These are phyloP conservation scores for Helichrysum umbraculigerum DNA, from an alignment of 129 eudicot species.

Conservation along the genomic window DNA sequence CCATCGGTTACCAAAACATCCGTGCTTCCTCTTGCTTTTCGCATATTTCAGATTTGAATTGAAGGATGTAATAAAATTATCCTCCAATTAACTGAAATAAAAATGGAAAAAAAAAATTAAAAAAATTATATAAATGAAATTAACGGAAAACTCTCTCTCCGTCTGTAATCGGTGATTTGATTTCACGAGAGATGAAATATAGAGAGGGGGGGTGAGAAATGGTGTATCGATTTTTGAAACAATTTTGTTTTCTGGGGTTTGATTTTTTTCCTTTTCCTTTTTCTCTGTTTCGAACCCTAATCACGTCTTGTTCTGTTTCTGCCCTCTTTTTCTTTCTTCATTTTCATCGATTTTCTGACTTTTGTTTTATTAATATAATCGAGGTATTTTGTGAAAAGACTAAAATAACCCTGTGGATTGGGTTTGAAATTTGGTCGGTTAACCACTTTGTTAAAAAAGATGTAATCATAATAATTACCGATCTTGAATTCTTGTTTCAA, in stretches of 20 bases:
- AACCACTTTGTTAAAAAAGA: too few relatives aligned
- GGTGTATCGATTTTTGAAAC: constrained; percentile 10
- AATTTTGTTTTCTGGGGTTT: constrained; percentile 20
- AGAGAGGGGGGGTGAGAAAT: not conserved
- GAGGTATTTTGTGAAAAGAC: not conserved
- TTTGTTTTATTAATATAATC: not conserved
- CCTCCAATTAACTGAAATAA: not conserved
- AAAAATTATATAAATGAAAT: not conserved
- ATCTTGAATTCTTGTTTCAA: too few relatives aligned
- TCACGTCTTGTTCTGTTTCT: constrained; percentile 17
- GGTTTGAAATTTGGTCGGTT: too few relatives aligned
- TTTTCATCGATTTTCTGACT: not conserved
- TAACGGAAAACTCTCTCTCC: not conserved
- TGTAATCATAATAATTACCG: too few relatives aligned
- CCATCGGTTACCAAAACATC: not conserved
- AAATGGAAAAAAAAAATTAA: not conserved
- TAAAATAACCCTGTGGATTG: not conserved
- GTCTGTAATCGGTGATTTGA: not conserved
- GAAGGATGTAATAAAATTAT: not conserved
- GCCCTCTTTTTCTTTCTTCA: constrained; percentile 23
- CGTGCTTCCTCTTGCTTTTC: constrained; percentile 15
- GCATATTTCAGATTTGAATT: constrained; percentile 14
- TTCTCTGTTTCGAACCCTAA: constrained; percentile 8
- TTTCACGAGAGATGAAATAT: not conserved
- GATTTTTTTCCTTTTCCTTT: not conserved